phyloP scores from a whole-genome alignment of 1,139 yeast genomes.

The Citeromyces hawaiiensis region DNA sequence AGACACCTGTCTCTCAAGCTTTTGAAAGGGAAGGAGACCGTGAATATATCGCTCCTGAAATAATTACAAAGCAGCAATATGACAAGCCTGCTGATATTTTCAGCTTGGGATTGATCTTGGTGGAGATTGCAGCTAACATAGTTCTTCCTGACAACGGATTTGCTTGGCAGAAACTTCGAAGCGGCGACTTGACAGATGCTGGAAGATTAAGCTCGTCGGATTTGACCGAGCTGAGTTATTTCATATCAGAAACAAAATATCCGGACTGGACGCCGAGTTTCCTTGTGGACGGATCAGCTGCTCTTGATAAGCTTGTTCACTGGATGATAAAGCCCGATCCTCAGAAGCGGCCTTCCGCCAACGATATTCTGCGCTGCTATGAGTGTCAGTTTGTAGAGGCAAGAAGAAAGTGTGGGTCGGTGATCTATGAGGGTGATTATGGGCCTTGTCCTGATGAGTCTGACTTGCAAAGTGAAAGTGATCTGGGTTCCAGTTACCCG shows the following conservation, averaged over 20 bases:
- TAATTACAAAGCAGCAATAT: slow-evolving; percentile 68
- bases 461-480: slow-evolving; percentile 3
- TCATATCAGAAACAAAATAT: background rate
- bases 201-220: slow-evolving; percentile 74
- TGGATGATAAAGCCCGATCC: slow-evolving; percentile 90
- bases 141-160: slow-evolving; percentile 92
- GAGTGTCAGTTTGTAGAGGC: slow-evolving; percentile 74
- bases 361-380: slow-evolving; percentile 46
- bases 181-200: slow-evolving; percentile 93
- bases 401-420: slow-evolving; percentile 87
- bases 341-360: slow-evolving; percentile 68
- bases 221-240: slow-evolving; percentile 15
- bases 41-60: slow-evolving; percentile 95
- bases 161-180: slow-evolving; percentile 91
- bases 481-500: background rate
- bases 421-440: slow-evolving; percentile 90
- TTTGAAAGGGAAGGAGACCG: slow-evolving; percentile 95
- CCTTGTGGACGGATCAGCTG: slow-evolving; percentile 57
- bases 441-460: slow-evolving; percentile 54
- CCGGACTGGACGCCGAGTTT: slow-evolving; percentile 85
- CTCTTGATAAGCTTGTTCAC: slow-evolving; percentile 67
- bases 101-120: slow-evolving; percentile 81
- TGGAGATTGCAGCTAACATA: slow-evolving; percentile 93
- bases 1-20: slow-evolving; percentile 39
- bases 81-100: slow-evolving; percentile 92